Percentiles rank a stretch among this genome's conserved stretches.
These are phyloP conservation scores for Sugiyamaella chiloensis DNA, from an alignment of 805 yeast genomes.

Conservation along the genomic window DNA sequence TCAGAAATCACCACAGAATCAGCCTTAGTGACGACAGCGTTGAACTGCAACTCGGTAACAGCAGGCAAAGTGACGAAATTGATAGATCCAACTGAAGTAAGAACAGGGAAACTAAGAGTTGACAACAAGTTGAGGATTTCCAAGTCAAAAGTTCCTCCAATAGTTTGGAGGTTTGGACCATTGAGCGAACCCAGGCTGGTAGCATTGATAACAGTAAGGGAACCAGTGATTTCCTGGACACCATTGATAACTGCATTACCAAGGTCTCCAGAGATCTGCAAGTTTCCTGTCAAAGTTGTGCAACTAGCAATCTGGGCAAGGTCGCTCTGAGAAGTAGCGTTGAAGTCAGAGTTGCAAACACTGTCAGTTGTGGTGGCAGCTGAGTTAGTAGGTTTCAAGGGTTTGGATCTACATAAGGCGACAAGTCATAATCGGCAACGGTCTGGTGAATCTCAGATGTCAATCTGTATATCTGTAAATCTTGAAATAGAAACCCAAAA, in stretches of 20 bases:
- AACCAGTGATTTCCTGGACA: constrained; percentile 75
- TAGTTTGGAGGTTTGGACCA: constrained; percentile 74
- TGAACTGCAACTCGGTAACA: constrained; percentile 64
- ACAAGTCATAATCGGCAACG: too few species aligned
- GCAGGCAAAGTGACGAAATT: constrained; percentile 84
- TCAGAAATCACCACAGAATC: constrained; percentile 53
- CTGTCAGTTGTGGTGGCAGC: too few species aligned
- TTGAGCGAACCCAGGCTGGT: constrained; percentile 58
- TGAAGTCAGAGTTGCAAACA: constrained; percentile 20
- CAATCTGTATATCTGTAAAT: too few species aligned
- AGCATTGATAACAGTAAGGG: constrained; percentile 64
- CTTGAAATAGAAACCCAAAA: too few species aligned
- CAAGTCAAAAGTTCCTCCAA: constrained; percentile 68
- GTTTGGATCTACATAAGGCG: too few species aligned
- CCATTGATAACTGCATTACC: constrained; percentile 58
- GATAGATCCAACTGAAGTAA: constrained; percentile 79
- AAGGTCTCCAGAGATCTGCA: constrained; percentile 61
- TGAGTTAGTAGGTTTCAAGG: too few species aligned
- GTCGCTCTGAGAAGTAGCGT: constrained; percentile 75
- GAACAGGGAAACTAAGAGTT: constrained; percentile 69
- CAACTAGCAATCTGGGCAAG: constrained; percentile 73
- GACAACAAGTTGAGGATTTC: constrained; percentile 61
- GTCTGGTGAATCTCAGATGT: too few species aligned
- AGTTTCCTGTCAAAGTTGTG: constrained; percentile 74
- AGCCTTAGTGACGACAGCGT: constrained; percentile 68